Conservation (phyloP, 192 early-diverging fungal species). For the Umbelopsis vinacea region DNA sequence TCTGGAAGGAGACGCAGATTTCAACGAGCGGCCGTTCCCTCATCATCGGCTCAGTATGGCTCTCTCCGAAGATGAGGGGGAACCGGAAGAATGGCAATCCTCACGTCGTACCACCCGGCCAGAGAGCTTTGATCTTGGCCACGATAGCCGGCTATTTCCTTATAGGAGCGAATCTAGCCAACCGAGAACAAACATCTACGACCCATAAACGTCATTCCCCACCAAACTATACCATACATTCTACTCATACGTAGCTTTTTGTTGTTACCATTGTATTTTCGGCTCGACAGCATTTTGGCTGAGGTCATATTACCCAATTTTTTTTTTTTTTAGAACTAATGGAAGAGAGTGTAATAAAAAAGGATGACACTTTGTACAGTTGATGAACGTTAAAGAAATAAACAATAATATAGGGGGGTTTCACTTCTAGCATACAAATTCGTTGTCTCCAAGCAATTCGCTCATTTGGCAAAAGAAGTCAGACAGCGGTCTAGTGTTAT, state of each 20-base stretch:
- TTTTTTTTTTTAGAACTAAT: too few relatives aligned
- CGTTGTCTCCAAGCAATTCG: constrained; percentile 1
- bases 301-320: too few relatives aligned
- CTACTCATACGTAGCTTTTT: background rate
- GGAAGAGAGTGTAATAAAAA: background rate
- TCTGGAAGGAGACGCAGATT: background rate
- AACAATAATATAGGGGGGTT: background rate
- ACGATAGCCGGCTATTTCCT: background rate
- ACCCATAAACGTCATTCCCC: background rate
- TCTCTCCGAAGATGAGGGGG: background rate
- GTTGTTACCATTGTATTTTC: too few relatives aligned
- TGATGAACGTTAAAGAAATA: background rate
- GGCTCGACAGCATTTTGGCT: too few relatives aligned
- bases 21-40: background rate
- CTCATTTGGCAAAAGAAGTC: constrained; percentile 17
- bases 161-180: background rate
- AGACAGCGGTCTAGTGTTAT: constrained; percentile 10
- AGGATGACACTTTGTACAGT: background rate
- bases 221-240: background rate
- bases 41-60: constrained; percentile 9
- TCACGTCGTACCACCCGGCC: background rate
- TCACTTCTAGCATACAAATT: constrained; percentile 11
- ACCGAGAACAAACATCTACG: background rate
- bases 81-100: background rate
- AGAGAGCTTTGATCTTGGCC: background rate